Conservation (phyloP, 106 monocot species). For the Dioscorea zingiberensis region DNA sequence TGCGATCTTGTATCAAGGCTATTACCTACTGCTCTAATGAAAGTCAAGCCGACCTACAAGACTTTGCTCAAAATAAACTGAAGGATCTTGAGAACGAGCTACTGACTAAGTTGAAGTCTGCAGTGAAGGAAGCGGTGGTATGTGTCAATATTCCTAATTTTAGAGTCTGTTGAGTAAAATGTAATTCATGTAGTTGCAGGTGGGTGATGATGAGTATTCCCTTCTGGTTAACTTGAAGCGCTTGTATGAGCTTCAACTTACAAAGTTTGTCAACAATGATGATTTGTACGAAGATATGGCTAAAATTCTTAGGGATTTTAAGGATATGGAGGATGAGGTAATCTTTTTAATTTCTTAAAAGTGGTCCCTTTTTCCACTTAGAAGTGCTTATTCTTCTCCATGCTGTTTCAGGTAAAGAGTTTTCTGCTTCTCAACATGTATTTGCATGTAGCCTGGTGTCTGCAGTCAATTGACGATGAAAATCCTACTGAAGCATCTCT, state of each 20-base stretch:
- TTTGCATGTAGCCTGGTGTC: conserved; percentile 80
- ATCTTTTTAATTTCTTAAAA: background rate
- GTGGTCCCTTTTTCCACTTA: background rate
- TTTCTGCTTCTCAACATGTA: conserved; percentile 97
- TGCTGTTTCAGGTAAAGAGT: conserved; percentile 59
- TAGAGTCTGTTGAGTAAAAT: conserved; percentile 5
- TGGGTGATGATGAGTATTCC: conserved; percentile 89
- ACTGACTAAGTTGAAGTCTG: conserved; percentile 61
- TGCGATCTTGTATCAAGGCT: conserved; percentile 85
- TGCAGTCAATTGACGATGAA: conserved; percentile 65
- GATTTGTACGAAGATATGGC: conserved; percentile 75
- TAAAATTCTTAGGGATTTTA: conserved; percentile 44
- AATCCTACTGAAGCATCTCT: conserved; percentile 66
- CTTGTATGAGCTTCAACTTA: conserved; percentile 81
- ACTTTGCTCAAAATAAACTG: conserved; percentile 82
- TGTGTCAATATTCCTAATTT: conserved; percentile 6
- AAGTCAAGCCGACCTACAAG: conserved; percentile 81
- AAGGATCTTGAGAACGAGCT: conserved; percentile 90
- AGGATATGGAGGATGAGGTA: conserved; percentile 81
- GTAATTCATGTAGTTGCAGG: conserved; percentile 29
- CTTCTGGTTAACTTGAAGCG: conserved; percentile 93
- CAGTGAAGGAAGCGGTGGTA: conserved; percentile 87
- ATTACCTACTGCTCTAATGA: conserved; percentile 79
- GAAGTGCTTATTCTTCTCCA: background rate
- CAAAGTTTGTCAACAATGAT: conserved; percentile 56